These are phyloP conservation scores for Scheffersomyces insectosa DNA, from an alignment of 1,139 yeast genomes.

Conservation along the genomic window DNA sequence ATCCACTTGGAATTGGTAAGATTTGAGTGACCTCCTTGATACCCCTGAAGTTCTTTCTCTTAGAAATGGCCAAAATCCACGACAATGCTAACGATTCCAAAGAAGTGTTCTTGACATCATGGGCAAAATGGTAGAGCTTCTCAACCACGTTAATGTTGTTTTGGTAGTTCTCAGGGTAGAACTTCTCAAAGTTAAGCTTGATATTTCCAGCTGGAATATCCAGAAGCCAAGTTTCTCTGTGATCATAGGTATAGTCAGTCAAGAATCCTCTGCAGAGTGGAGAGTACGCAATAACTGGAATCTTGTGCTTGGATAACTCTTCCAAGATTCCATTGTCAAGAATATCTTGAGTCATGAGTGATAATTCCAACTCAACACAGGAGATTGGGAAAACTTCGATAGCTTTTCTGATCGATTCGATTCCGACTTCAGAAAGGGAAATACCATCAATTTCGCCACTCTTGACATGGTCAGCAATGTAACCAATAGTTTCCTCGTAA, in stretches of 20 bases:
- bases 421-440: conserved; percentile 69
- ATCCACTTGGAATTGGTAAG: conserved; percentile 77
- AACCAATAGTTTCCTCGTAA: conserved; percentile 48
- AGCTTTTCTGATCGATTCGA: conserved; percentile 58
- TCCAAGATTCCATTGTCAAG: conserved; percentile 59
- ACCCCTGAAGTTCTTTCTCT: conserved; percentile 24
- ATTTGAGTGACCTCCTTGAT: conserved; percentile 51
- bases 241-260: conserved; percentile 54
- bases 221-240: conserved; percentile 48
- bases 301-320: conserved; percentile 41
- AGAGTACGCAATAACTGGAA: conserved; percentile 74
- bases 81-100: conserved; percentile 70
- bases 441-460: conserved; percentile 61
- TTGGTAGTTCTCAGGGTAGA: conserved; percentile 52
- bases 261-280: conserved; percentile 77
- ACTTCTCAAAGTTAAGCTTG: conserved; percentile 30
- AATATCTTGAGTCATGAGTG: conserved; percentile 61
- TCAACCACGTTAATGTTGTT: conserved; percentile 51
- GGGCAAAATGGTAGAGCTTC: conserved; percentile 46
- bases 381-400: conserved; percentile 50
- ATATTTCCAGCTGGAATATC: conserved; percentile 51
- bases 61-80: conserved; percentile 54
- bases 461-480: conserved; percentile 51
- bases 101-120: conserved; percentile 41
- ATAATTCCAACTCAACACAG: conserved; percentile 73